phyloP scores from a whole-genome alignment of 1,284 basidiomycete species.

The Tranzscheliella williamsii region DNA sequence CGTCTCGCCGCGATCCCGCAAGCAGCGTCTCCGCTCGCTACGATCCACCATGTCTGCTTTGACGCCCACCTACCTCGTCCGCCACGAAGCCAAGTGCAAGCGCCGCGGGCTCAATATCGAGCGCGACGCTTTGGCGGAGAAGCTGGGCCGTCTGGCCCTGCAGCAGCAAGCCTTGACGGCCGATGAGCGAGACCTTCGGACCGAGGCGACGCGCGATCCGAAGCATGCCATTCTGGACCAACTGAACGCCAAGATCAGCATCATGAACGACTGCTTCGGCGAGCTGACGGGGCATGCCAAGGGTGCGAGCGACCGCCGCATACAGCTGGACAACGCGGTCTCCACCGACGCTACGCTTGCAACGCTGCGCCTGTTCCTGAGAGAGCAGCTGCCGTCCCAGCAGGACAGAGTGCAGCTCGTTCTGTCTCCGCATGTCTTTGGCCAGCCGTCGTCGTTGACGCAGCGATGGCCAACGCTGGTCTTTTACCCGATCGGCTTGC shows the following conservation, averaged over 20 bases:
- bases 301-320: background rate
- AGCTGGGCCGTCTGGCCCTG: slow-evolving; percentile 33
- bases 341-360: slow-evolving; percentile 18
- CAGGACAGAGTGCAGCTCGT: slow-evolving; percentile 12
- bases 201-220: background rate
- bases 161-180: slow-evolving; percentile 18
- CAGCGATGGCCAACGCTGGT: slow-evolving; percentile 52
- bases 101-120: slow-evolving; percentile 29
- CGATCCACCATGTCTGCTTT: slow-evolving; percentile 23
- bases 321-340: slow-evolving; percentile 18
- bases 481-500: slow-evolving; percentile 36
- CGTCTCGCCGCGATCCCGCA: slow-evolving; percentile 3
- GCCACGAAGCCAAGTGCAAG: slow-evolving; percentile 48
- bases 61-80: slow-evolving; percentile 30
- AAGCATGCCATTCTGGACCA: slow-evolving; percentile 11
- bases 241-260: slow-evolving; percentile 30
- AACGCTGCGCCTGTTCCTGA: slow-evolving; percentile 24
- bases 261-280: slow-evolving; percentile 16
- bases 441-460: slow-evolving; percentile 34
- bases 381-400: slow-evolving; percentile 26
- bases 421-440: slow-evolving; percentile 24
- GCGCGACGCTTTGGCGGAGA: slow-evolving; percentile 35
- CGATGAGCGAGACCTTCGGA: slow-evolving; percentile 5
- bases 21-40: slow-evolving; percentile 15
- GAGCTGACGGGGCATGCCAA: background rate